Conservation (phyloP, 1,284 basidiomycete species). For the Cutaneotrichosporon cutaneum region DNA sequence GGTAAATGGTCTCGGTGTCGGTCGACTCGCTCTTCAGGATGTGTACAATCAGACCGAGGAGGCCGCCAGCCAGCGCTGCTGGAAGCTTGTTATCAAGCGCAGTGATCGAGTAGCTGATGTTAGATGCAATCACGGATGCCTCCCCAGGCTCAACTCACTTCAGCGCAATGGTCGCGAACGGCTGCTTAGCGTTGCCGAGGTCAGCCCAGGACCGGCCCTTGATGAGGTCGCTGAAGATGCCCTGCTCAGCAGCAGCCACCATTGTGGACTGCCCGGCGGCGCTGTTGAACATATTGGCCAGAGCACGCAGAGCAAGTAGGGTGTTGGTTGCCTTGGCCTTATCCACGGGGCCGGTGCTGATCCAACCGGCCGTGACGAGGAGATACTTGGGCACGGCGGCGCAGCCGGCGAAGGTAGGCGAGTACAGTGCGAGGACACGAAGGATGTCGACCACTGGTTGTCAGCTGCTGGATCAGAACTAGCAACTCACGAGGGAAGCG, state of each 20-base stretch:
- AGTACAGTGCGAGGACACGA: constrained; percentile 71
- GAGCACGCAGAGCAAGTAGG: constrained; percentile 73
- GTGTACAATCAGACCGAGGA: constrained; percentile 32
- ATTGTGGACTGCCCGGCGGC: constrained; percentile 55
- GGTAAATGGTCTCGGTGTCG: constrained; percentile 82
- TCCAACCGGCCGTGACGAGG: constrained; percentile 70
- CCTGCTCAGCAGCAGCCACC: constrained; percentile 58
- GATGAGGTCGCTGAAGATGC: constrained; percentile 59
- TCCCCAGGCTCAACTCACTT: constrained; percentile 46
- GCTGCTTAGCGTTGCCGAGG: constrained; percentile 38
- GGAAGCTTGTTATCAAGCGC: constrained; percentile 46
- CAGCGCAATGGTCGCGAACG: constrained; percentile 45
- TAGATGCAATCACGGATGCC: background rate
- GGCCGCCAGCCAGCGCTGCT: constrained; percentile 24
- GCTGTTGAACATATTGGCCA: constrained; percentile 71
- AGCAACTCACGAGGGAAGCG: constrained; percentile 65
- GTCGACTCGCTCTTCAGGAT: constrained; percentile 65
- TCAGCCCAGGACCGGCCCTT: constrained; percentile 29
- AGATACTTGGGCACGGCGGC: constrained; percentile 59
- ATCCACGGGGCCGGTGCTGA: constrained; percentile 56
- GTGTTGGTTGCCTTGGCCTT: constrained; percentile 82
- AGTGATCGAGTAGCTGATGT: constrained; percentile 53
- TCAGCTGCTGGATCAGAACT: background rate
- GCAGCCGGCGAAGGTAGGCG: constrained; percentile 57
- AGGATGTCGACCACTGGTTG: constrained; percentile 78